Percentiles rank a stretch among this genome's conserved stretches.
phyloP scores from a whole-genome alignment of 495 filamentous ascomycete genomes.

The Alectoria sarmentosa region DNA sequence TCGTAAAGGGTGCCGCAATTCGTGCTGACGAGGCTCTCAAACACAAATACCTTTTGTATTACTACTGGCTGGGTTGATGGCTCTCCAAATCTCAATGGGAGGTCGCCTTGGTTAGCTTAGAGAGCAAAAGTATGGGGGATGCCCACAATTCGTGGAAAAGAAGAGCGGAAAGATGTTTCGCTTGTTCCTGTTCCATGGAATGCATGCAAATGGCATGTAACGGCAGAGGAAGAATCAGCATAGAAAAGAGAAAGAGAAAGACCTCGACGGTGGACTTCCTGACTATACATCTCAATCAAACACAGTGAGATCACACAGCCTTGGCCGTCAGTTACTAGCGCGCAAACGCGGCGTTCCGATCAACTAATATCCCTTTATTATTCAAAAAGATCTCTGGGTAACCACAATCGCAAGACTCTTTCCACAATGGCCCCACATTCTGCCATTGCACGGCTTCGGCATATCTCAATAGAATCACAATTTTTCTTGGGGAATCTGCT shows the following conservation, averaged over 20 bases:
- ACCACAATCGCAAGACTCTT: too few species aligned
- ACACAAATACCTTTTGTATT: fast-evolving
- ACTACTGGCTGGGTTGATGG: neutral
- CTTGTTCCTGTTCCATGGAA: neutral
- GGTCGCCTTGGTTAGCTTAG: neutral
- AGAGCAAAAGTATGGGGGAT: neutral
- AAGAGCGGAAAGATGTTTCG: neutral
- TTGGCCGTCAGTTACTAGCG: neutral
- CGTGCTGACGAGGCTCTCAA: neutral
- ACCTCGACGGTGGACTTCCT: neutral
- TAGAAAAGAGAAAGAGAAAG: neutral
- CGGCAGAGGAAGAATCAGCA: neutral
- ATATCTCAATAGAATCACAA: too few species aligned
- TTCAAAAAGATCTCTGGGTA: too few species aligned
- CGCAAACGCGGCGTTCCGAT: too few species aligned
- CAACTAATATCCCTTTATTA: too few species aligned
- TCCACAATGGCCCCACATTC: too few species aligned
- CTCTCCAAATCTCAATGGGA: neutral
- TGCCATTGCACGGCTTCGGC: too few species aligned
- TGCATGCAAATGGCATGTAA: neutral
- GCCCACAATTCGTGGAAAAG: neutral
- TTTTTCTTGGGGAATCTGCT: too few species aligned
- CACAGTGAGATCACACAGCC: neutral
- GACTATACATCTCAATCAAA: neutral
- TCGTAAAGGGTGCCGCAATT: neutral